Evolutionary conservation across 2,329 filamentous ascomycete genomes (phyloP), one percentile per base, ranked within the genome.

Genomic region (Alternaria postmessia): DNA sequence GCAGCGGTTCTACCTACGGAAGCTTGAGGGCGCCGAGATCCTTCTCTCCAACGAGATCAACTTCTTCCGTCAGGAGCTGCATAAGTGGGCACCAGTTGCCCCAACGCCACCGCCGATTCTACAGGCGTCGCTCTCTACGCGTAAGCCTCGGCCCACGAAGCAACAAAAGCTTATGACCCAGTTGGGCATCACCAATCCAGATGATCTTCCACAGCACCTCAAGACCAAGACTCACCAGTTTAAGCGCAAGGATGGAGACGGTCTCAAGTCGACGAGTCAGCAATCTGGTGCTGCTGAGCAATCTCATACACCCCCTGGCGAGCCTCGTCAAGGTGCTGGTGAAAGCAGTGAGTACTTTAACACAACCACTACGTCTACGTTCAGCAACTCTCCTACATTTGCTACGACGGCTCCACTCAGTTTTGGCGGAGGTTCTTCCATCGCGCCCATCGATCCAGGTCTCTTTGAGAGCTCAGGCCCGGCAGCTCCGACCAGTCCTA

Each of bases 1-100:
- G 0, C 91, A 97, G 78, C 88, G 96, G 6, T 99, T 99, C 79
- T 98, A 97, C 71, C 84, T 99, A 41, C 91, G 95, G 58, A 99
- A 99, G 81, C 93, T 99, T 54, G 95, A 99, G 80, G 95, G 95
- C 3, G 94, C 95, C 1, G 95, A 99, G 76, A 94, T 99, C 52
- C 85, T 99, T 3, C 84, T 99, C 3, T 87, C 94, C 0, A 91
- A 90, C 58, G 95, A 99, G 81, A 97, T 94, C n/a, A 99, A 99
- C 75, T 97, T 96, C 78, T 94, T 99, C 82, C 89, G 94, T 24
- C 93, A 97, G 75, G 93, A 97, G 75, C 84, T 99, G 57, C 95
- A 99, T 80, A 96, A 93, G 75, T 97, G 92, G 91, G 93, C 90
- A 39, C 94, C 94, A 3, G 92, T 98, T 26, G 94, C 95, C 2